Evolutionary conservation across 2,329 filamentous ascomycete species (phyloP).

Genomic region (Penicillium sp.): DNA sequence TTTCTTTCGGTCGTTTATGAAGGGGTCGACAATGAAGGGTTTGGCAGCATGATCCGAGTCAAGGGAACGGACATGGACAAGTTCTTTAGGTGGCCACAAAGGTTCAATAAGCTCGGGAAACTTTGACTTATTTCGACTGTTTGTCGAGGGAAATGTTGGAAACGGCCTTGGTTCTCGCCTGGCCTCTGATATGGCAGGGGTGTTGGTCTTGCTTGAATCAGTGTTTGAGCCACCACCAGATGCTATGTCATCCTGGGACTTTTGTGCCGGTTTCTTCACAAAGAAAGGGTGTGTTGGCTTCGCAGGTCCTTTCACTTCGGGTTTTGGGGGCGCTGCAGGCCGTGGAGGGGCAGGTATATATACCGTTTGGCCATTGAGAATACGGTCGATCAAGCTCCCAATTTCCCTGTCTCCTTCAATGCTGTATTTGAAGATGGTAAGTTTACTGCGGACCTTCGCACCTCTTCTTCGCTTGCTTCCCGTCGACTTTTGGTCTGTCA

Average conservation of each 20-base stretch:
- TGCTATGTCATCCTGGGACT: conserved; percentile 2
- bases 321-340: conserved; percentile 16
- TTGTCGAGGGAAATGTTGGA: conserved; percentile 10
- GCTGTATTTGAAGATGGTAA: conserved; percentile 63
- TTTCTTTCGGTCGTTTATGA: conserved; percentile 34
- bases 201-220: background rate
- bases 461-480: conserved; percentile 36
- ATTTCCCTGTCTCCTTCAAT: conserved; percentile 48
- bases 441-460: conserved; percentile 20
- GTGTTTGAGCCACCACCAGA: background rate
- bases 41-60: background rate
- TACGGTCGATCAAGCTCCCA: conserved; percentile 61
- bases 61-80: conserved; percentile 53
- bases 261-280: conserved; percentile 50
- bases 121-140: conserved; percentile 25
- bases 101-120: conserved; percentile 34
- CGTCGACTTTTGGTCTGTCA: conserved; percentile 17
- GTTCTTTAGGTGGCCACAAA: conserved; percentile 39
- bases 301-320: conserved; percentile 22
- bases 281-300: conserved; percentile 70
- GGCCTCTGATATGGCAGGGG: background rate
- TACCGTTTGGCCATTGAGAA: conserved; percentile 50
- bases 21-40: background rate
- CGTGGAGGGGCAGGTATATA: conserved; percentile 20
- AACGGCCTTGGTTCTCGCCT: conserved; percentile 5